These are phyloP conservation scores for Cytidiella melzeri DNA, from an alignment of 768 basidiomycete genomes.

Conservation along the genomic window DNA sequence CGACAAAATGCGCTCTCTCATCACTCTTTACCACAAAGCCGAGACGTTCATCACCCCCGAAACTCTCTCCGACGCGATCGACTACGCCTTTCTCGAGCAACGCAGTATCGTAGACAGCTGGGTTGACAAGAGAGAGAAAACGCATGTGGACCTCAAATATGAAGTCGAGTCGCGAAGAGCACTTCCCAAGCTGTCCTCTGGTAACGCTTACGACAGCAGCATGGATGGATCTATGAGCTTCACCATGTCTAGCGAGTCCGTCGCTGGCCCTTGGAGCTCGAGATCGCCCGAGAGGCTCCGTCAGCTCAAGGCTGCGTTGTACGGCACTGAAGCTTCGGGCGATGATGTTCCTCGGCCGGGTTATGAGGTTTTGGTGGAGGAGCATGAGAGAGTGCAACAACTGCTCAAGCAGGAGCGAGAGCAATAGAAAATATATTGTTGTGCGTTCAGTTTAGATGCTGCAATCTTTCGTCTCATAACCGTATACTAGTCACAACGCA, in stretches of 20 bases:
- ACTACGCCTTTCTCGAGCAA: constrained; percentile 46
- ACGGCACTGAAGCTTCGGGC: constrained; percentile 37
- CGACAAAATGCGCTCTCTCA: constrained; percentile 61
- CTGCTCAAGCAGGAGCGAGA: constrained; percentile 2
- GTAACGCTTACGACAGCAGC: constrained; percentile 11
- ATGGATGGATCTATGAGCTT: constrained; percentile 1
- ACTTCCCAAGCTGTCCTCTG: constrained; percentile 12
- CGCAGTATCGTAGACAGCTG: background rate
- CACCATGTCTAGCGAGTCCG: background rate
- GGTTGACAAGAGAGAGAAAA: constrained; percentile 7
- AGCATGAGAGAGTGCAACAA: constrained; percentile 20
- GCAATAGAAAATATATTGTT: background rate
- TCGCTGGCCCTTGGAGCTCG: constrained; percentile 29
- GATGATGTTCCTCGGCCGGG: constrained; percentile 30
- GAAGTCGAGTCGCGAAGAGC: constrained; percentile 12
- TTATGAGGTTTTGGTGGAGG: constrained; percentile 41
- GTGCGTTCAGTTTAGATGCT: too few relatives aligned
- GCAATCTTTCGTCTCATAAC: too few relatives aligned
- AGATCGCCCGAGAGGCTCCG: constrained; percentile 28
- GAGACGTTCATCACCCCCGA: constrained; percentile 65
- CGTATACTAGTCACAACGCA: too few relatives aligned
- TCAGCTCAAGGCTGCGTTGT: constrained; percentile 46
- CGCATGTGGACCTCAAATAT: constrained; percentile 13
- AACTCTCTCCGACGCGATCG: constrained; percentile 58
- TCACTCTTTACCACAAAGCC: constrained; percentile 74